These are phyloP conservation scores for Pichia thaimueangensis DNA, from an alignment of 805 yeast genomes.

Conservation along the genomic window DNA sequence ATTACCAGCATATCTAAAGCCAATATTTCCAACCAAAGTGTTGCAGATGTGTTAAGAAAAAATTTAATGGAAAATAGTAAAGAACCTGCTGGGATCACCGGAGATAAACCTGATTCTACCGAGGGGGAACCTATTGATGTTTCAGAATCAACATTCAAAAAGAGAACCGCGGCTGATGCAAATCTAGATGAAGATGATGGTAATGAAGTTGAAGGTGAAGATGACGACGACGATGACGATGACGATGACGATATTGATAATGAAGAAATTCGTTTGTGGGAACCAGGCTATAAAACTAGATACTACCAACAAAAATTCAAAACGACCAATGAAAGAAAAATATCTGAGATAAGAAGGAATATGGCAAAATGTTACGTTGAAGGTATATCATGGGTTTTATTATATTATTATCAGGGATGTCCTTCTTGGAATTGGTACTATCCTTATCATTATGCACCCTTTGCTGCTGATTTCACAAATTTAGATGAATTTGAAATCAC, in stretches of 20 bases:
- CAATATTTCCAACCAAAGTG: slow-evolving; percentile 61
- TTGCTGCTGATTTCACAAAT: slow-evolving; percentile 76
- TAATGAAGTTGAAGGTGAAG: slow-evolving; percentile 11
- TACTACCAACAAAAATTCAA: slow-evolving; percentile 76
- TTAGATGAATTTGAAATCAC: slow-evolving; percentile 45
- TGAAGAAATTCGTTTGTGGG: slow-evolving; percentile 47
- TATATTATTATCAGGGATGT: slow-evolving; percentile 95
- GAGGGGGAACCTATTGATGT: slow-evolving; percentile 25
- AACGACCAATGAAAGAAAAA: slow-evolving; percentile 45
- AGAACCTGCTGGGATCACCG: slow-evolving; percentile 26
- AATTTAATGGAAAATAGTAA: slow-evolving; percentile 22
- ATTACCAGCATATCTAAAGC: slow-evolving; percentile 61
- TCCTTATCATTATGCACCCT: slow-evolving; percentile 97
- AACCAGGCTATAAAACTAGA: slow-evolving; percentile 79
- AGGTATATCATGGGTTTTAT: slow-evolving; percentile 94
- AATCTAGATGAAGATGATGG: slow-evolving; percentile 17
- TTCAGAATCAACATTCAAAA: slow-evolving; percentile 15
- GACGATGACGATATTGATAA: slow-evolving; percentile 8
- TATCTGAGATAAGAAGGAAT: slow-evolving; percentile 45
- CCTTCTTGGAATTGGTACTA: slow-evolving; percentile 98
- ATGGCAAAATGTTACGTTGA: slow-evolving; percentile 76
- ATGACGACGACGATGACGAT: slow-evolving; percentile 30
- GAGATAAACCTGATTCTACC: background rate
- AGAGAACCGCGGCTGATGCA: slow-evolving; percentile 23
- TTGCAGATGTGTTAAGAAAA: slow-evolving; percentile 54